A percentile compares a stretch with the other conserved stretches of the same genome.
Evolutionary conservation across 108 stramenopile species (phyloP).

Genomic region (Phaeodactylum tricornutum): DNA sequence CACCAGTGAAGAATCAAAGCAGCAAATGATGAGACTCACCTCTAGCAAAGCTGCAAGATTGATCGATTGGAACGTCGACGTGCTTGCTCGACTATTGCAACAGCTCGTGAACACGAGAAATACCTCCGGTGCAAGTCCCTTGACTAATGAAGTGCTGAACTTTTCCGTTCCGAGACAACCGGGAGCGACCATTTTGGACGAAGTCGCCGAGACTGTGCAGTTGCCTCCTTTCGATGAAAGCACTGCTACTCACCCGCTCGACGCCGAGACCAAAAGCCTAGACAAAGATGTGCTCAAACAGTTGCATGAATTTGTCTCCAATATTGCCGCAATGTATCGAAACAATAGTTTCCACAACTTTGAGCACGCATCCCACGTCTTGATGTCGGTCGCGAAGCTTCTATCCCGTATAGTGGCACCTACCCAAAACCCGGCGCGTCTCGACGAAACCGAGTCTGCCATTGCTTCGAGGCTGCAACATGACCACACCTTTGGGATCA

Average conservation of each 20-base stretch:
- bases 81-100: slow-evolving; percentile 1
- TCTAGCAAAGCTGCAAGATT: neutral
- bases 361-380: slow-evolving; percentile 14
- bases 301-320: slow-evolving; percentile 21
- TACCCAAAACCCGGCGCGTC: neutral
- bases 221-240: neutral
- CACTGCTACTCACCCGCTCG: neutral
- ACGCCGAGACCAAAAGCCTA: slow-evolving; percentile 1
- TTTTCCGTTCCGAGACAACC: neutral
- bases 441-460: no score
- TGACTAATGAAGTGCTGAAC: neutral
- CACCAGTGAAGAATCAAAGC: no score
- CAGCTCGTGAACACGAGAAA: neutral
- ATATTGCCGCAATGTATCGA: slow-evolving; percentile 21
- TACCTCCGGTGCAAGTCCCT: neutral
- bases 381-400: slow-evolving; percentile 1
- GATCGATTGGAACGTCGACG: slow-evolving; percentile 13
- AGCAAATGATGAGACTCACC: no score
- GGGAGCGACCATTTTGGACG: neutral
- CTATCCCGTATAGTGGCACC: neutral
- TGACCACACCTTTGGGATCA: slow-evolving; percentile 1
- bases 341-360: slow-evolving; percentile 36
- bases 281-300: slow-evolving; percentile 12
- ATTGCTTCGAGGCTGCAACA: neutral
- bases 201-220: slow-evolving; percentile 5